Evolutionary conservation across 805 yeast species (phyloP).

Genomic region (Wickerhamiella galacta): DNA sequence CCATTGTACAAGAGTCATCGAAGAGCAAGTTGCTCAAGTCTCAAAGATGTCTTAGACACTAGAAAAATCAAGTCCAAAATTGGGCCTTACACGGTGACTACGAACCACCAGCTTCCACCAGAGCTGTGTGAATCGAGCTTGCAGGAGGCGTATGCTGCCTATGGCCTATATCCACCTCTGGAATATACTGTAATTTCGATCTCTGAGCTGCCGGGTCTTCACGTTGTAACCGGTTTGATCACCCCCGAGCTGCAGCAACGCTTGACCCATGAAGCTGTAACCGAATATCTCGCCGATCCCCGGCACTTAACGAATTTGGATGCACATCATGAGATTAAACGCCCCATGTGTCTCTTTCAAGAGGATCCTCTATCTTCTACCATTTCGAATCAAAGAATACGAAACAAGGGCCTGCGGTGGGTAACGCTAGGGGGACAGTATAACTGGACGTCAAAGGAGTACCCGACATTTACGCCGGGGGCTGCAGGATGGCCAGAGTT

Average conservation of each 20-base stretch:
- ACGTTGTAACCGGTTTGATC: slow-evolving; percentile 15
- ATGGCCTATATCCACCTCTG: slow-evolving; percentile 3
- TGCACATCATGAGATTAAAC: slow-evolving; percentile 18
- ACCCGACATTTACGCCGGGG: slow-evolving; percentile 24
- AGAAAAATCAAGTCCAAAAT: background rate
- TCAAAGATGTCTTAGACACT: slow-evolving; percentile 10
- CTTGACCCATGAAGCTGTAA: slow-evolving; percentile 18
- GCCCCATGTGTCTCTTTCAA: slow-evolving; percentile 20
- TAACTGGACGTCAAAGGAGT: slow-evolving; percentile 28
- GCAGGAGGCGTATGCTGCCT: slow-evolving; percentile 4
- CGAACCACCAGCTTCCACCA: too few relatives aligned
- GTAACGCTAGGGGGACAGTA: slow-evolving; percentile 32
- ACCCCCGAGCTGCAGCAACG: slow-evolving; percentile 17
- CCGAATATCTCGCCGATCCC: slow-evolving; percentile 20
- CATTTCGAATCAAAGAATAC: slow-evolving; percentile 8
- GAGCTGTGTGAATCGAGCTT: slow-evolving; percentile 4
- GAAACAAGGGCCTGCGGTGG: slow-evolving; percentile 26
- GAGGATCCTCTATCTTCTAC: slow-evolving; percentile 8
- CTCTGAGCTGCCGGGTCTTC: slow-evolving; percentile 23
- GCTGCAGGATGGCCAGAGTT: slow-evolving; percentile 19
- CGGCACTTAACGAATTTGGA: slow-evolving; percentile 24
- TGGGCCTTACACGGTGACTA: too few relatives aligned
- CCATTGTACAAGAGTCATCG: slow-evolving; percentile 16
- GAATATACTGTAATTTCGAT: slow-evolving; percentile 9
- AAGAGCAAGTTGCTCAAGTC: slow-evolving; percentile 2